These are phyloP conservation scores for Colletotrichum sublineola DNA, from an alignment of 2,329 filamentous ascomycete species.

Conservation along the genomic window DNA sequence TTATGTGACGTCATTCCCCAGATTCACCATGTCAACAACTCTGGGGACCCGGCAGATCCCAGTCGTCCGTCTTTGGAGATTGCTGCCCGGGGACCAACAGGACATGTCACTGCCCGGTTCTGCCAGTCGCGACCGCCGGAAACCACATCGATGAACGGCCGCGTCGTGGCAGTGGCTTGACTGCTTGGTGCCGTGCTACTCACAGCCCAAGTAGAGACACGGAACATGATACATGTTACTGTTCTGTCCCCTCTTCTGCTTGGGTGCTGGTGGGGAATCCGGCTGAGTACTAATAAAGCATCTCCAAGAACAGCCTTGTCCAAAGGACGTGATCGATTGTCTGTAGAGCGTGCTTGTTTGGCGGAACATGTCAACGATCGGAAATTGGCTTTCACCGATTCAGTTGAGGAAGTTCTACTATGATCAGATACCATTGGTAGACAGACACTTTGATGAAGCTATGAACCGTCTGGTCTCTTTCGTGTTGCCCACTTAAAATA, in stretches of 20 bases:
- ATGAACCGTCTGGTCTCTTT: neutral
- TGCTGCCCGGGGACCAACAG: neutral
- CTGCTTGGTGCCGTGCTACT: neutral
- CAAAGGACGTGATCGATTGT: neutral
- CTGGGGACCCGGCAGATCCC: constrained; percentile 16
- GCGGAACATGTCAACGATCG: neutral
- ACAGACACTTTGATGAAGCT: neutral
- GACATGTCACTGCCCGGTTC: constrained; percentile 16
- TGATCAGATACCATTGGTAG: neutral
- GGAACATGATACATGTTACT: neutral
- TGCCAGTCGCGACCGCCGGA: constrained; percentile 19
- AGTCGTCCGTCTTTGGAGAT: neutral
- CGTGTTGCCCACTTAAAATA: neutral
- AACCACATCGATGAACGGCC: neutral
- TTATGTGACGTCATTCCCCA: constrained; percentile 20
- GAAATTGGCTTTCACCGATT: neutral
- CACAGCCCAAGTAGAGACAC: neutral
- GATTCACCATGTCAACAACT: constrained; percentile 2
- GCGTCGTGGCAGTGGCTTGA: neutral
- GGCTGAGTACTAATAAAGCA: neutral
- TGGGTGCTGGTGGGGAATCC: neutral
- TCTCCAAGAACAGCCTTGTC: neutral
- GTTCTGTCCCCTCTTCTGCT: neutral
- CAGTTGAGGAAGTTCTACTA: neutral
- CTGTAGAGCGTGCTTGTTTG: neutral